Conservation (phyloP, 73 alveolate genomes). For the Tetrahymena borealis region DNA sequence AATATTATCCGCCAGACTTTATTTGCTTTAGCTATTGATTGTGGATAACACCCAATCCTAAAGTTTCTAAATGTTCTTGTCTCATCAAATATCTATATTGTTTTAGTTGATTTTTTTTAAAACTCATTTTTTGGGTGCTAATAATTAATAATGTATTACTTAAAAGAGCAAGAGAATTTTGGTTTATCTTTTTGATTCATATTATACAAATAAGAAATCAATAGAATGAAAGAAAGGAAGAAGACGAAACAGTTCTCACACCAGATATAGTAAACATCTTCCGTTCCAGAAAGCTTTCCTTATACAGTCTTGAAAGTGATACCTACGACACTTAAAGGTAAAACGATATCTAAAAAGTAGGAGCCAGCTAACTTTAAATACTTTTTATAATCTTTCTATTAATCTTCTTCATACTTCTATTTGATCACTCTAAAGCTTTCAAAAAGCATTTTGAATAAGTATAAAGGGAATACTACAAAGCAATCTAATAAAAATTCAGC, state of each 20-base stretch:
- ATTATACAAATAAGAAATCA: not conserved
- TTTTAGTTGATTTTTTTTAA: not conserved
- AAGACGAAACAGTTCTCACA: not conserved
- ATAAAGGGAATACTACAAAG: not conserved
- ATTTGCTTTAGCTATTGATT: not conserved
- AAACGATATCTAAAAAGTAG: not conserved
- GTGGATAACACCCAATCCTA: not conserved
- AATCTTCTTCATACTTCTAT: not conserved
- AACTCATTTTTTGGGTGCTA: not conserved
- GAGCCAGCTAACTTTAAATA: not conserved
- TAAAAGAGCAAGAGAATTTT: not conserved
- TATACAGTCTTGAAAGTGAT: not conserved
- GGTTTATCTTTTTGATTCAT: not conserved
- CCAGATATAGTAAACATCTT: not conserved
- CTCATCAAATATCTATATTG: not conserved
- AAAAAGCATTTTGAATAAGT: not conserved
- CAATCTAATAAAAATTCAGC: not conserved
- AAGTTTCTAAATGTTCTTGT: not conserved
- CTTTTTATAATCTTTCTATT: not conserved
- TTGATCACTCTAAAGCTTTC: not conserved
- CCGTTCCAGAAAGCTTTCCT: not conserved
- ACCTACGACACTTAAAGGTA: not conserved
- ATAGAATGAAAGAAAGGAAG: not conserved
- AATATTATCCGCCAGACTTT: not conserved
- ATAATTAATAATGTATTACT: not conserved